Conservation (phyloP, 306 rosid genomes). For the Lathyrus aphaca region DNA sequence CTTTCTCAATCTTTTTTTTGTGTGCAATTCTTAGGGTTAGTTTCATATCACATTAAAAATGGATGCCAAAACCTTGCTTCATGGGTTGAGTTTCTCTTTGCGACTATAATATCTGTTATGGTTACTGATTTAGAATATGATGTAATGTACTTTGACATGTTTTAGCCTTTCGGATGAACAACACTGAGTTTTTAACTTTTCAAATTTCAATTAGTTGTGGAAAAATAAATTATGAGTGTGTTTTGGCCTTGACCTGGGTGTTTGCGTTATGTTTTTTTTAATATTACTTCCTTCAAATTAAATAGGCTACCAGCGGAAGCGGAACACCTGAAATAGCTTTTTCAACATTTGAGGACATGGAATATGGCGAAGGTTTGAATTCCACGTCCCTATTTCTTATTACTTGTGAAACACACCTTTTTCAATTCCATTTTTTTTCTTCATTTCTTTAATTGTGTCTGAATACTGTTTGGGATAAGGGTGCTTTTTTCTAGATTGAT, state of each 20-base stretch:
- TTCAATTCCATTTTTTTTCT: slow-evolving; percentile 16
- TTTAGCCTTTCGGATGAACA: slow-evolving; percentile 20
- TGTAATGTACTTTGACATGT: slow-evolving; percentile 20
- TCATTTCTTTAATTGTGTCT: slow-evolving; percentile 3
- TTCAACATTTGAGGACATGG: slow-evolving; percentile 95
- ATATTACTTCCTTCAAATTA: slow-evolving; percentile 41
- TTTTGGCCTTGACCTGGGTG: slow-evolving; percentile 32
- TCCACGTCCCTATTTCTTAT: slow-evolving; percentile 39
- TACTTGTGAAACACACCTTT: slow-evolving; percentile 22
- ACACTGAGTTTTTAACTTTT: slow-evolving; percentile 1
- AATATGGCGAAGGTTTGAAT: slow-evolving; percentile 85
- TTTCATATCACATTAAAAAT: slow-evolving; percentile 5
- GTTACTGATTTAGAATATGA: slow-evolving; percentile 29
- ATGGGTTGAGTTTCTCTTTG: slow-evolving; percentile 27
- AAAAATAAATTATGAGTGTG: slow-evolving; percentile 33
- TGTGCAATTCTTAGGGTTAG: background rate
- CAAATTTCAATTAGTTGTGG: slow-evolving; percentile 18
- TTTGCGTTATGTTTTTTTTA: slow-evolving; percentile 19
- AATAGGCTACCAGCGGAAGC: slow-evolving; percentile 93
- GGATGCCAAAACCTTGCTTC: slow-evolving; percentile 30
- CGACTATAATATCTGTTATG: slow-evolving; percentile 22
- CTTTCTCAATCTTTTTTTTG: slow-evolving; percentile 30
- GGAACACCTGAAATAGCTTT: slow-evolving; percentile 97
- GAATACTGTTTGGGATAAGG: slow-evolving; percentile 5
- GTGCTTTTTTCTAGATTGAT: slow-evolving; percentile 4